Conservation (phyloP, 1,284 basidiomycete species). For the Cystobasidium slooffiae region DNA sequence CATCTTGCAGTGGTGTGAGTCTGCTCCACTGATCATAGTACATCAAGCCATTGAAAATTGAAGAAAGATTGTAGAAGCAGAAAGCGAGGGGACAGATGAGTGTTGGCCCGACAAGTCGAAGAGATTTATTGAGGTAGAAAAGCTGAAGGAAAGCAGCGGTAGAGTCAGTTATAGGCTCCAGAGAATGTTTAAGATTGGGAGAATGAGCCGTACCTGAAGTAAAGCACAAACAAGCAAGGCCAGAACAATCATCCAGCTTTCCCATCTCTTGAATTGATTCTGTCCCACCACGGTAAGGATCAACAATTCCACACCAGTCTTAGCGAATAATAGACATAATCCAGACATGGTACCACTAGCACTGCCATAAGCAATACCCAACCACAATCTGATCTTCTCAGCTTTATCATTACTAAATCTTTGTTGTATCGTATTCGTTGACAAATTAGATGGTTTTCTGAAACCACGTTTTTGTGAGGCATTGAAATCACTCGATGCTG, state of each 20-base stretch:
- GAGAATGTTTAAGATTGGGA: background rate
- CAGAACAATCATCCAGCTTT: conserved; percentile 70
- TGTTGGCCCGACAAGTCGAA: conserved; percentile 82
- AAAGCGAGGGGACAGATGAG: conserved; percentile 92
- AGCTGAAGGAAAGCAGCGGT: conserved; percentile 61
- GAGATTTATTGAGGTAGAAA: conserved; percentile 89
- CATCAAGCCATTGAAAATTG: conserved; percentile 68
- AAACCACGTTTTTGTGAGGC: conserved; percentile 15
- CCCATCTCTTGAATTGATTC: conserved; percentile 87
- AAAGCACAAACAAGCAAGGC: conserved; percentile 73
- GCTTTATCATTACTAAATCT: conserved; percentile 26
- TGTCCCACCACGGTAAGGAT: conserved; percentile 72
- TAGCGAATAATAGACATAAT: conserved; percentile 90
- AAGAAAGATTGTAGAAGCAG: conserved; percentile 93
- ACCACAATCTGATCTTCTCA: conserved; percentile 64
- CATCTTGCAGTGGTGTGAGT: conserved; percentile 70
- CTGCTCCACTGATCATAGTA: conserved; percentile 88
- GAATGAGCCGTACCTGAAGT: conserved; percentile 61
- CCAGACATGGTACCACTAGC: conserved; percentile 90
- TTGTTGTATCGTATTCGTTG: conserved; percentile 13
- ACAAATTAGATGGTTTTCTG: background rate
- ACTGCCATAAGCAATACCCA: conserved; percentile 86
- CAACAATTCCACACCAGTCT: conserved; percentile 88
- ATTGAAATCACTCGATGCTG: conserved; percentile 21
- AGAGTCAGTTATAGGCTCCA: conserved; percentile 53